Percentiles rank a stretch among this genome's conserved stretches.
Evolutionary conservation across 345 rosid genomes (phyloP).

Genomic region (Eucalyptus regnans): DNA sequence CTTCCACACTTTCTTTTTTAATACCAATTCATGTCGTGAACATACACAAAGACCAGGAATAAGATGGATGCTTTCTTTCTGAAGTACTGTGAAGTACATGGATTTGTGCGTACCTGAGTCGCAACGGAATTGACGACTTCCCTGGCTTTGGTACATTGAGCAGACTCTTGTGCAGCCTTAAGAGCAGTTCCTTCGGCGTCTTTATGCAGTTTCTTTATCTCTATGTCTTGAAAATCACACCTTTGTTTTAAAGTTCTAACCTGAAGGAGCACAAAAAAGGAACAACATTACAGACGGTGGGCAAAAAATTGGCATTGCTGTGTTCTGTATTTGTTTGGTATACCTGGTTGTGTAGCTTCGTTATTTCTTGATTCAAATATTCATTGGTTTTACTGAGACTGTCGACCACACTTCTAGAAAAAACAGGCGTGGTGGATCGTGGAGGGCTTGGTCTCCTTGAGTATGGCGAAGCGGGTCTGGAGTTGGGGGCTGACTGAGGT

Average conservation of each 20-base stretch:
- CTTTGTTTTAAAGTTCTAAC: constrained; percentile 47
- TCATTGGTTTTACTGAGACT: constrained; percentile 85
- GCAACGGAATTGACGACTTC: constrained; percentile 43
- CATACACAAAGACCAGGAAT: background rate
- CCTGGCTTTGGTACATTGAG: constrained; percentile 42
- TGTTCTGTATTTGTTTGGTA: background rate
- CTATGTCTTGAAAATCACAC: constrained; percentile 51
- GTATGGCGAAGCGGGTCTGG: constrained; percentile 56
- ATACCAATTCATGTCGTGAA: background rate
- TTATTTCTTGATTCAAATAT: constrained; percentile 61
- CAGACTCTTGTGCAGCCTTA: constrained; percentile 36
- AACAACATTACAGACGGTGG: background rate
- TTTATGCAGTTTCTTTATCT: constrained; percentile 37
- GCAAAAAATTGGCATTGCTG: background rate
- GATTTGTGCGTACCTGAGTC: constrained; percentile 33
- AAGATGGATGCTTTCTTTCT: background rate
- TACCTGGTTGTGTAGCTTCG: constrained; percentile 71
- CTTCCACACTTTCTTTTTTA: background rate
- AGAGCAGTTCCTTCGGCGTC: constrained; percentile 37
- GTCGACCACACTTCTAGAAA: constrained; percentile 64
- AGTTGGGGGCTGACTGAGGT: constrained; percentile 22
- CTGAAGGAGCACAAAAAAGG: constrained; percentile 18
- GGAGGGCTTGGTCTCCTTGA: constrained; percentile 66
- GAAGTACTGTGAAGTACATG: background rate
- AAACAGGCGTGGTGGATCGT: constrained; percentile 33